Evolutionary conservation across 2,329 filamentous ascomycete genomes (phyloP).

Genomic region (Chaetomium strumarium): DNA sequence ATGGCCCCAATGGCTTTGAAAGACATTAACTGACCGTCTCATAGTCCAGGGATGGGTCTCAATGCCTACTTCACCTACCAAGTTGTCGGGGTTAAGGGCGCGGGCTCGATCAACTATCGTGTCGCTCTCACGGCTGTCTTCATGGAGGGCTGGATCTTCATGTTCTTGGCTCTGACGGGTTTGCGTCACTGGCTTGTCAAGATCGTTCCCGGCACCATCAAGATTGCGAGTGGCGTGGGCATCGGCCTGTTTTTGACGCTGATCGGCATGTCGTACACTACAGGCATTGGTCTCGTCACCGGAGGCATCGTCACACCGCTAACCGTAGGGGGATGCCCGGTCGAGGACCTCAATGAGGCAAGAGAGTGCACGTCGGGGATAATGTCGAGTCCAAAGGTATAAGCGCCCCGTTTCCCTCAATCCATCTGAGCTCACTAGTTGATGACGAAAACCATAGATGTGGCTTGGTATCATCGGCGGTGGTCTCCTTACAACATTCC

Average conservation of each 20-base stretch:
- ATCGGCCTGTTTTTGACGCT: conserved; percentile 60
- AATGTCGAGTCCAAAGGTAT: conserved; percentile 69
- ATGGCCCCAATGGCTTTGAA: background rate
- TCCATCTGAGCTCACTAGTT: background rate
- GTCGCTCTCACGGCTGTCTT: conserved; percentile 60
- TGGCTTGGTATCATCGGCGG: conserved; percentile 83
- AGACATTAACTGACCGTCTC: background rate
- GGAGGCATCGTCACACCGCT: conserved; percentile 65
- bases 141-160: conserved; percentile 58
- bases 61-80: conserved; percentile 65
- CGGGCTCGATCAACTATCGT: conserved; percentile 50
- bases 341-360: conserved; percentile 44
- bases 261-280: conserved; percentile 66
- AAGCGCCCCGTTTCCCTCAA: conserved; percentile 7
- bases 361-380: conserved; percentile 53
- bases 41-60: conserved; percentile 60
- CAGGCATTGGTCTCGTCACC: conserved; percentile 77
- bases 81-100: conserved; percentile 56
- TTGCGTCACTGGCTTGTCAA: conserved; percentile 69
- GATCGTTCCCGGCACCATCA: conserved; percentile 58
- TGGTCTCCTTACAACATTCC: conserved; percentile 69
- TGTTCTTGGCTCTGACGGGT: conserved; percentile 58
- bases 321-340: conserved; percentile 67
- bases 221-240: conserved; percentile 59
- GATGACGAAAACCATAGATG: conserved; percentile 43